Evolutionary conservation across 2,329 filamentous ascomycete genomes (phyloP).

Genomic region (Furcasterigmium furcatum): DNA sequence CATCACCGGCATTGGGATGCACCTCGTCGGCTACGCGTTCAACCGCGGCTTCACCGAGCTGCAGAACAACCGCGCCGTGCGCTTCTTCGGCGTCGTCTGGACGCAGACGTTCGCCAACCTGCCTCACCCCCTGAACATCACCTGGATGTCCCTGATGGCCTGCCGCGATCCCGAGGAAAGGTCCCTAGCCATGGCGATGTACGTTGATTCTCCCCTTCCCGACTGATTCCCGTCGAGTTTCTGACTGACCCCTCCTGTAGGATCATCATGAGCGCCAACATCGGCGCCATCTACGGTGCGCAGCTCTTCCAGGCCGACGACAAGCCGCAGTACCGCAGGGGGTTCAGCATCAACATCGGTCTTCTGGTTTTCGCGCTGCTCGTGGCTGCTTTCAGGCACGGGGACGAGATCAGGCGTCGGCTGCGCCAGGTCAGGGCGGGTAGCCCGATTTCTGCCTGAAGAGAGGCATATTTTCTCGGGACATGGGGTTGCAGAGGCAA

Average conservation of each 20-base stretch:
- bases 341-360: slow-evolving; percentile 41
- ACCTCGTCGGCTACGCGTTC: slow-evolving; percentile 49
- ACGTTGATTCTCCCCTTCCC: slow-evolving; percentile 14
- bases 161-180: slow-evolving; percentile 54
- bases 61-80: slow-evolving; percentile 28
- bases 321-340: slow-evolving; percentile 46
- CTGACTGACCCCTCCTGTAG: slow-evolving; percentile 16
- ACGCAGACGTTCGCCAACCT: slow-evolving; percentile 53
- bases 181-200: slow-evolving; percentile 57
- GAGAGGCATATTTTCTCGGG: too few species aligned
- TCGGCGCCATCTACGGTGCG: slow-evolving; percentile 57
- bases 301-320: slow-evolving; percentile 56
- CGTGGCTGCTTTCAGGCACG: slow-evolving; percentile 35
- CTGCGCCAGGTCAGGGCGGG: too few species aligned
- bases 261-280: slow-evolving; percentile 60
- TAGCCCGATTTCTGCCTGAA: too few species aligned
- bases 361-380: slow-evolving; percentile 38
- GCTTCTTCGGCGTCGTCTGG: slow-evolving; percentile 53
- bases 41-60: slow-evolving; percentile 49
- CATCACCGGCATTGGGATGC: slow-evolving; percentile 41
- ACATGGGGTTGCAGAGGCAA: too few species aligned
- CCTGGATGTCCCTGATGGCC: slow-evolving; percentile 51
- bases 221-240: neutral
- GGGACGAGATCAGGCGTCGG: slow-evolving; percentile 30
- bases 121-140: slow-evolving; percentile 55